Evolutionary conservation across 23 red algal genomes (phyloP).

Genomic region (Gracilariopsis chorda): DNA sequence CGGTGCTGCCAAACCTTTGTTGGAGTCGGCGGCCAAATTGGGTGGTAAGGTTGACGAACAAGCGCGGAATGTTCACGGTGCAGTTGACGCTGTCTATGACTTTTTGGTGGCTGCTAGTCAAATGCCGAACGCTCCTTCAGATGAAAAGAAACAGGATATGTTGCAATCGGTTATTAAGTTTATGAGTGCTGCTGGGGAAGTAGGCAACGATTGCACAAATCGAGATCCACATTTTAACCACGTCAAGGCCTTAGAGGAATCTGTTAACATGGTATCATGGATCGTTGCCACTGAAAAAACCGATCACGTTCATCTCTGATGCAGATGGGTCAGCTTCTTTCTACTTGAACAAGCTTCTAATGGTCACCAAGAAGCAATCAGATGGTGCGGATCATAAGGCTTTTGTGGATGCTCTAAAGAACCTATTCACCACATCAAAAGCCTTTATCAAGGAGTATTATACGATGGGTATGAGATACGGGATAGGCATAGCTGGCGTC

Average conservation of each 20-base stretch:
- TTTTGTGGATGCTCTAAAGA: constrained; percentile 36
- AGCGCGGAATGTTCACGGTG: constrained; percentile 1
- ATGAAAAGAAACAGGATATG: constrained; percentile 40
- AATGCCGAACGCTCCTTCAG: constrained; percentile 7
- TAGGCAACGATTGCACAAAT: background rate
- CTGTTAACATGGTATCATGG: constrained; percentile 52
- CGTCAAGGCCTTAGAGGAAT: constrained; percentile 40
- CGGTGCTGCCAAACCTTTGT: background rate
- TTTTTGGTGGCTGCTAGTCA: constrained; percentile 46
- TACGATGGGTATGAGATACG: constrained; percentile 53
- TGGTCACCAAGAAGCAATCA: constrained; percentile 41
- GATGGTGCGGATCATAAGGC: constrained; percentile 9
- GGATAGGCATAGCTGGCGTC: constrained; percentile 6
- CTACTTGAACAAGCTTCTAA: constrained; percentile 65
- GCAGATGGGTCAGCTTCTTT: constrained; percentile 41
- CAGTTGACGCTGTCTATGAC: constrained; percentile 24
- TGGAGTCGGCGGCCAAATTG: background rate
- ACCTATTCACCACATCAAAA: background rate
- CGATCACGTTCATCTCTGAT: constrained; percentile 50
- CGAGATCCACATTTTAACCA: constrained; percentile 45
- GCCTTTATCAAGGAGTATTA: constrained; percentile 62
- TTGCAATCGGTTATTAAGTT: constrained; percentile 23
- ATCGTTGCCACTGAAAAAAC: constrained; percentile 43
- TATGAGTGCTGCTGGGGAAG: constrained; percentile 26
- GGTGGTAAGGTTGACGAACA: constrained; percentile 12